A percentile compares a stretch with the other conserved stretches of the same genome.
These are phyloP conservation scores for Cryptosporidium andersoni DNA, from an alignment of 169 alveolate genomes.

Conservation along the genomic window DNA sequence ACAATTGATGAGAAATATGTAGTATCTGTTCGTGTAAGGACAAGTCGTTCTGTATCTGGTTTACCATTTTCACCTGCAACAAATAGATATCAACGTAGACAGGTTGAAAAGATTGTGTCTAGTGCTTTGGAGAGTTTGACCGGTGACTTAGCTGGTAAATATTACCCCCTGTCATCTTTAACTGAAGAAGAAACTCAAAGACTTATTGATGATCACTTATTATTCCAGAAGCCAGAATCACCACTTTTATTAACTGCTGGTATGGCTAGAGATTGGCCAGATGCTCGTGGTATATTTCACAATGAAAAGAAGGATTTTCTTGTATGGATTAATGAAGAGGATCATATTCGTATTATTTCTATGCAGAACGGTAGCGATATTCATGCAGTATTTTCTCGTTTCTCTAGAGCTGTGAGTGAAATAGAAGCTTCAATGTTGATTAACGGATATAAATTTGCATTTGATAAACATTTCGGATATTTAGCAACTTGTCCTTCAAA, in stretches of 20 bases:
- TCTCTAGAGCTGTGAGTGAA: constrained; percentile 52
- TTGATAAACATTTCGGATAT: constrained; percentile 67
- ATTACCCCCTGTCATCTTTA: constrained; percentile 71
- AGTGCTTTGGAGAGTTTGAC: constrained; percentile 54
- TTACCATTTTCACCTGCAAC: constrained; percentile 73
- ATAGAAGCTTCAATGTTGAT: constrained; percentile 70
- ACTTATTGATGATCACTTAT: constrained; percentile 73
- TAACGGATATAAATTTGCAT: constrained; percentile 57
- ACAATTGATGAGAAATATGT: constrained; percentile 13
- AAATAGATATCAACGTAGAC: constrained; percentile 64
- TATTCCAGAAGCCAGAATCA: constrained; percentile 75
- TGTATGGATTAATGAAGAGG: constrained; percentile 80
- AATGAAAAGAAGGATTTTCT: constrained; percentile 74
- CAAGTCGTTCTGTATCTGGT: constrained; percentile 54
- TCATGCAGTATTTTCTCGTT: constrained; percentile 74
- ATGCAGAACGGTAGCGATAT: constrained; percentile 78
- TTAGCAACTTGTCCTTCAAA: constrained; percentile 77
- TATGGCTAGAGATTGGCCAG: constrained; percentile 78
- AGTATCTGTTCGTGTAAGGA: constrained; percentile 56
- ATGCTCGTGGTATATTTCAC: constrained; percentile 76
- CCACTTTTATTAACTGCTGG: constrained; percentile 60
- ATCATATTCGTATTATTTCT: constrained; percentile 75
- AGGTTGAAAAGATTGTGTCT: constrained; percentile 55
- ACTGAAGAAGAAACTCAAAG: constrained; percentile 67
- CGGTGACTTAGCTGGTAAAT: constrained; percentile 73